phyloP scores from a whole-genome alignment of 352 stramenopile species.

The Plasmopara halstedii region DNA sequence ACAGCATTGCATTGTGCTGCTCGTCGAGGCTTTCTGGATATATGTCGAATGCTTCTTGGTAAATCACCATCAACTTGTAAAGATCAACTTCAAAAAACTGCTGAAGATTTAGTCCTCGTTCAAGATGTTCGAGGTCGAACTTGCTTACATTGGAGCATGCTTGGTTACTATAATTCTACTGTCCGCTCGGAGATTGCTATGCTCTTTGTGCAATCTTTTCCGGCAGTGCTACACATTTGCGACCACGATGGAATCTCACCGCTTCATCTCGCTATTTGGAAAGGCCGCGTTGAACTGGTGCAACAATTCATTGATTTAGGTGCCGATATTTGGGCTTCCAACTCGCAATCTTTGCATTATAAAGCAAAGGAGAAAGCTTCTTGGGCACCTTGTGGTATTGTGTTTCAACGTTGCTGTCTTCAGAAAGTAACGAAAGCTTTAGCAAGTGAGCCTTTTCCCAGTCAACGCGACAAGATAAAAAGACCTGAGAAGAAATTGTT shows the following conservation, averaged over 20 bases:
- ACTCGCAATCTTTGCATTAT: not conserved
- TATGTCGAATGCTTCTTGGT: conserved; percentile 34
- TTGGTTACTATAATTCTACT: conserved; percentile 1
- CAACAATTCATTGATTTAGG: conserved; percentile 34
- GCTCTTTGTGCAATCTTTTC: conserved; percentile 25
- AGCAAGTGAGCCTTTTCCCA: not conserved
- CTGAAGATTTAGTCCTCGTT: conserved; percentile 22
- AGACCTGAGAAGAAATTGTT: not conserved
- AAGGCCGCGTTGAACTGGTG: conserved; percentile 27
- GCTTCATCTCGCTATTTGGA: conserved; percentile 40
- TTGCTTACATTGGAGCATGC: conserved; percentile 39
- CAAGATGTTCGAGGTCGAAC: conserved; percentile 40
- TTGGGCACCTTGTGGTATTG: conserved; percentile 41
- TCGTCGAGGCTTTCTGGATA: conserved; percentile 28
- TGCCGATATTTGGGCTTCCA: conserved; percentile 24
- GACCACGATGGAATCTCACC: conserved; percentile 34
- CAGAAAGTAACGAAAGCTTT: not conserved
- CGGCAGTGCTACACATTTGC: conserved; percentile 25
- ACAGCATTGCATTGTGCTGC: conserved; percentile 51
- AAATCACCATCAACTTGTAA: not conserved
- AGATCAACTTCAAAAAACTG: conserved; percentile 2
- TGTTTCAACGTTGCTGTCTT: conserved; percentile 15
- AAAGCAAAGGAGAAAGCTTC: conserved; percentile 14
- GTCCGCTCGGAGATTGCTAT: conserved; percentile 7
- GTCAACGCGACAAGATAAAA: not conserved